These are phyloP conservation scores for Fusarium protoensiforme DNA, from an alignment of 2,329 filamentous ascomycete species.

Conservation along the genomic window DNA sequence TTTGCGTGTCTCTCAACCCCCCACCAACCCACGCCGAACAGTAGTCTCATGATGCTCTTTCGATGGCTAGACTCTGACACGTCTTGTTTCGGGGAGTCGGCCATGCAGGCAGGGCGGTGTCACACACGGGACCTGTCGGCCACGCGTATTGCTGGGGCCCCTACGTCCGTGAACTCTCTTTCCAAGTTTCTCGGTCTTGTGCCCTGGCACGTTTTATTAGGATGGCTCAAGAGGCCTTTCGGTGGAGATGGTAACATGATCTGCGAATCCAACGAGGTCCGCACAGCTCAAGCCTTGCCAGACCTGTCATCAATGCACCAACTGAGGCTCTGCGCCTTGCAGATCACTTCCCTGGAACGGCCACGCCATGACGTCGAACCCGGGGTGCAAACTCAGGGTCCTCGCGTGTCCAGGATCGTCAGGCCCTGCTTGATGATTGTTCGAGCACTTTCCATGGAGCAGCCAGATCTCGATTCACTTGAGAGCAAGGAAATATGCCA, in stretches of 20 bases:
- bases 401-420: not conserved
- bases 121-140: not conserved
- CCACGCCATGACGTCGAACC: constrained; percentile 28
- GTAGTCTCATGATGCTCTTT: constrained; percentile 15
- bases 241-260: not conserved
- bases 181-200: constrained; percentile 17
- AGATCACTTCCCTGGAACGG: constrained; percentile 26
- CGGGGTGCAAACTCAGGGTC: constrained; percentile 32
- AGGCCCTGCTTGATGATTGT: constrained; percentile 8
- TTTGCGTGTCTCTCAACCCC: not conserved
- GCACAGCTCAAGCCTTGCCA: not conserved
- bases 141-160: constrained; percentile 4
- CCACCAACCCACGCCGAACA: not conserved
- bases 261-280: not conserved
- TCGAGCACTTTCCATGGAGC: constrained; percentile 27
- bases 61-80: not conserved
- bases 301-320: constrained; percentile 4
- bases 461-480: constrained; percentile 16
- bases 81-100: constrained; percentile 10
- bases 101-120: not conserved
- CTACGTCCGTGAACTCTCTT: not conserved
- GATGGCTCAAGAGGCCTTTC: not conserved
- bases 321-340: constrained; percentile 30
- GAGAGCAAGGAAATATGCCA: not conserved
- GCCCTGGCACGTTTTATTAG: not conserved